Evolutionary conservation across 1,139 yeast species (phyloP), one percentile per base, ranked within the genome.

Genomic region (Zhuliangozyma parablackwelliae): DNA sequence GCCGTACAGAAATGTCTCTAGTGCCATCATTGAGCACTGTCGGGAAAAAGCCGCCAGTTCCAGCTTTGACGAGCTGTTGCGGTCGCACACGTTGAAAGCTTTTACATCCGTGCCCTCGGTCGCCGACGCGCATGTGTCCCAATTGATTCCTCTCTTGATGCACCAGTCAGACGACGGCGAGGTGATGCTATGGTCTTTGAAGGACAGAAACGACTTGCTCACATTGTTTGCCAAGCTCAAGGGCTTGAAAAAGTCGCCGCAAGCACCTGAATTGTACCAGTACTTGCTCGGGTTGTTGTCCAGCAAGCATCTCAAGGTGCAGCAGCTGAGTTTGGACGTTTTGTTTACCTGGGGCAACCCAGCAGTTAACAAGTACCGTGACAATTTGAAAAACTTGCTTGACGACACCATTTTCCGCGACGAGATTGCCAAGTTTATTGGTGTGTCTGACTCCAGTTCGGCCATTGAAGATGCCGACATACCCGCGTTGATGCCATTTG

Each of bases 351-450:
- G 75, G 69, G 78, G 80, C 44, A 70, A 75, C 40, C 71, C 75
- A 2, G 64, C 69, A 2, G 61, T 87, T 26, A 70, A 70, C 38
- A 85, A 82, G 55, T 90, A 89, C 54, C 69, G 72, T 42, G 96
- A 85, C 45, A 82, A 82, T 46, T 65, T 94, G 50, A 72, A 65
- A 37, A 89, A 85, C 47, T 62, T 94, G 40, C 64, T 92, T 25
- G 96, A 90, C 54, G 96, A 89, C 45, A 76, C 87, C 2, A 66
- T 82, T 21, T 90, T 88, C 62, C 78, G 88, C 42, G 98, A 94
- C 57, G 97, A 90, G 57, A 64, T 90, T 27, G 66, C 86, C 26
- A 76, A 74, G 27, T 71, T 92, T 33, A 63, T 87, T 28, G 24
- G 24, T 5, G 63, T 75, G 6, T 46, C 47, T 26, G 78, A 72